These are phyloP conservation scores for Diddensiella caesifluorescens DNA, from an alignment of 805 yeast species.

Conservation along the genomic window DNA sequence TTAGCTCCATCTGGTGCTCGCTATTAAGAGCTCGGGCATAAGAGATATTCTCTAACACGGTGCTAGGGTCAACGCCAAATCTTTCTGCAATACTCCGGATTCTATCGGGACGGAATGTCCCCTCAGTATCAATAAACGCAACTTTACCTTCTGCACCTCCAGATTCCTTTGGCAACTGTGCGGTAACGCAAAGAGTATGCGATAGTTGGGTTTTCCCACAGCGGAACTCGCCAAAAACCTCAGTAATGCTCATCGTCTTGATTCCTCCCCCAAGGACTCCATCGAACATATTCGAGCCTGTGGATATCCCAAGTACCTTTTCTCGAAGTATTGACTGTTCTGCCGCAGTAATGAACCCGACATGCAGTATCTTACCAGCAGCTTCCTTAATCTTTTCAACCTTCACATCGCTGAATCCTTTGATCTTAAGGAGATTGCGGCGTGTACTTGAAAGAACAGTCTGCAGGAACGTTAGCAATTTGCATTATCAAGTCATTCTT, in stretches of 20 bases:
- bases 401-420: conserved; percentile 70
- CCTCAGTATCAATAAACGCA: conserved; percentile 72
- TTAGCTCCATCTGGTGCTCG: conserved; percentile 67
- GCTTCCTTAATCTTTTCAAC: conserved; percentile 74
- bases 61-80: conserved; percentile 63
- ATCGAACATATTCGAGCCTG: conserved; percentile 51
- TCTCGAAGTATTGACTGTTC: conserved; percentile 60
- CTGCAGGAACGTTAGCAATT: conserved; percentile 23
- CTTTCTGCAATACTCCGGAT: conserved; percentile 65
- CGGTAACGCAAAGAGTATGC: conserved; percentile 59
- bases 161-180: conserved; percentile 43
- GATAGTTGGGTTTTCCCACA: conserved; percentile 78
- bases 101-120: conserved; percentile 58
- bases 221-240: conserved; percentile 77
- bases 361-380: conserved; percentile 57
- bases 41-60: conserved; percentile 50
- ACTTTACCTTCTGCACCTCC: conserved; percentile 54
- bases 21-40: conserved; percentile 60
- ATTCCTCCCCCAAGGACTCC: conserved; percentile 51
- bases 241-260: conserved; percentile 53
- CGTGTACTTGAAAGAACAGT: conserved; percentile 57
- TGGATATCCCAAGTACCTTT: conserved; percentile 50
- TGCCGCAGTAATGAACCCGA: conserved; percentile 71
- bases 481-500: neutral
- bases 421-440: conserved; percentile 56